Base-by-base conservation (phyloP, 2,329 filamentous ascomycete species). In the Cordyceps cicadae region DNA sequence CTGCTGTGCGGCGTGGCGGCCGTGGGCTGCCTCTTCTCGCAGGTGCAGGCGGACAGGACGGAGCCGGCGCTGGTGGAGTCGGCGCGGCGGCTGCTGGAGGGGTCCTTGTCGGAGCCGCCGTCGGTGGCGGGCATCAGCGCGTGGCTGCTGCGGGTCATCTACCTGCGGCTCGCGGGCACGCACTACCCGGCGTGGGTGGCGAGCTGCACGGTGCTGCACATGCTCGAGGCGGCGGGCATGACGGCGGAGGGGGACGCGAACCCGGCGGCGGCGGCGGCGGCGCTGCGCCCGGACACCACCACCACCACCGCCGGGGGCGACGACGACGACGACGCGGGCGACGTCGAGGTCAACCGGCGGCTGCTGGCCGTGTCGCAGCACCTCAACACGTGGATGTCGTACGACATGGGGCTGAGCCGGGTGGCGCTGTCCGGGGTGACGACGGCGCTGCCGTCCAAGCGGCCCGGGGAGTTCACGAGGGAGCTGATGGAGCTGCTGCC, bases 321-420 rank as follows among this genome's bases (percentile, higher is more conserved):
- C n/a, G n/a, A n/a, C n/a, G n/a, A n/a, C n/a, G 19, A 54, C 12
- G 45, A 54, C 21, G 21, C 43, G 1, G 64, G 72, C 17, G 69
- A 75, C 17, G 52, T 70, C 12, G 78, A 81, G 34, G 69, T 72
- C 9, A 72, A 74, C 12, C 71, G 74, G 14, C 70, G 79, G 1
- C 67, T 82, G 3, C 70, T 81, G 66, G 76, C 79, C 57, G 76
- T 84, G 46, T 78, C 81, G 0, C 79, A 81, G 11, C 81, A 84
- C 64, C 74, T 85, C 8, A 84, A 85, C 64, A 79, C 78, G 14
- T 85, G 82, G 81, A 79, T 80, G 29, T 84, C 81, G 0, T 84
- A 83, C 63, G 82, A 85, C 59, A 77, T 84, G 58, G 82, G 82
- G 1, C 76, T 80, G 0, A 81, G 81, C 0, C 74, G 80, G 11